Evolutionary conservation across 2,329 filamentous ascomycete species (phyloP), one percentile per base, ranked within the genome.

Genomic region (Pyricularia grisea): DNA sequence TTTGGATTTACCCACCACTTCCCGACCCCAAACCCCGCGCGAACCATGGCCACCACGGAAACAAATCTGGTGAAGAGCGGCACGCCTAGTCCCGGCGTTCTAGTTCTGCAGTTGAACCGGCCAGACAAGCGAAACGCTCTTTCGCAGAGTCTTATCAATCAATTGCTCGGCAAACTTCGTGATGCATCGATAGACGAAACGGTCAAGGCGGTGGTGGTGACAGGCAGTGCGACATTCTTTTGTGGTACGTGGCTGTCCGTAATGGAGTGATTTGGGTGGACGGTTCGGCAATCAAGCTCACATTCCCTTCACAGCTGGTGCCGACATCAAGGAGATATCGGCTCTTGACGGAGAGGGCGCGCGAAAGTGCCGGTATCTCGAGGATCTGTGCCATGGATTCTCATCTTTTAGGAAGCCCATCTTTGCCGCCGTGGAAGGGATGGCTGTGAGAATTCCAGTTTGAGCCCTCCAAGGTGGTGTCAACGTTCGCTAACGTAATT

Each of bases 351-450:
- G 75, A 4, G 70, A 73, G 12, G 72, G 73, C 31, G 78, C 77
- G 7, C 72, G 74, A 36, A 68, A 71, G 60, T 71, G 70, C 20
- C 69, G 69, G 50, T 80, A 68, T 71, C 75, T 80, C 69, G 77
- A 80, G 73, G 79, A 84, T 71, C 78, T 85, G 27, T 76, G 75
- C 33, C 72, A 76, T 66, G 78, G 75, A 20, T 76, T 81, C 66
- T 74, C 74, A 27, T 70, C 70, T n/a, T 76, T 81, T 71, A 75
- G 75, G 33, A 85, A 85, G 73, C 83, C 83, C 2, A 72, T 84
- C 65, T 77, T 85, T 69, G 83, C 82, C 11, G 82, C 82, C 25
- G 82, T 85, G 27, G 79, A 82, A 71, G 83, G 83, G 66, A 79
- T 81, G 74, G 83, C 83, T 71, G 82, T 84, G 73, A 77, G 82